Conservation (phyloP, 2,329 filamentous ascomycete species). For the Stachybotrys chartarum region DNA sequence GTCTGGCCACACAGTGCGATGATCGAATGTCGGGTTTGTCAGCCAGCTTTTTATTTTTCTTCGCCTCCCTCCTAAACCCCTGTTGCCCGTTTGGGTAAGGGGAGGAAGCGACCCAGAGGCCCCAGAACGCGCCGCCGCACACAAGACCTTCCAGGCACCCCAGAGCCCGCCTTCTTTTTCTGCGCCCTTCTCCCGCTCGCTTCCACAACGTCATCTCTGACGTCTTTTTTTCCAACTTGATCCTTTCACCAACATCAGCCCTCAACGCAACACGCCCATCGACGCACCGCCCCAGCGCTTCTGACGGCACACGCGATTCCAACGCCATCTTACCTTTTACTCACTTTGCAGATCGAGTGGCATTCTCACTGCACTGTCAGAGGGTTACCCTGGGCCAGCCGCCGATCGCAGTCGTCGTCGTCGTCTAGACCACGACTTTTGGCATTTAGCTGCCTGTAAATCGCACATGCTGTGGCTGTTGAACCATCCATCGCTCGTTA, state of each 20-base stretch:
- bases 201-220: conserved; percentile 41
- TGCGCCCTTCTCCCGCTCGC: conserved; percentile 28
- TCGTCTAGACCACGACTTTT: no score
- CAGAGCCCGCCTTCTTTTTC: conserved; percentile 23
- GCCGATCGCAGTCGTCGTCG: background rate
- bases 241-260: conserved; percentile 26
- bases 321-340: background rate
- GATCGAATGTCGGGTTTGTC: background rate
- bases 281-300: conserved; percentile 6
- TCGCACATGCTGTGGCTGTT: background rate
- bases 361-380: background rate
- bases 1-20: background rate
- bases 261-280: conserved; percentile 17
- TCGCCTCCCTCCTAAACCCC: background rate
- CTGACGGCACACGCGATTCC: background rate
- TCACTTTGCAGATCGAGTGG: background rate
- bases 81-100: background rate
- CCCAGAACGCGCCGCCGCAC: background rate
- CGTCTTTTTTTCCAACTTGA: conserved; percentile 32
- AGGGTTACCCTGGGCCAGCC: background rate
- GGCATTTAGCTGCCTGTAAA: no score
- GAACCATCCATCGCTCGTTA: background rate
- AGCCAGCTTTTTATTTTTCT: background rate
- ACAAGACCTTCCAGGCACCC: conserved; percentile 15
- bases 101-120: background rate